Evolutionary conservation across 2,329 filamentous ascomycete species (phyloP), one percentile per base, ranked within the genome.

Genomic region (Metarhizium brunneum): DNA sequence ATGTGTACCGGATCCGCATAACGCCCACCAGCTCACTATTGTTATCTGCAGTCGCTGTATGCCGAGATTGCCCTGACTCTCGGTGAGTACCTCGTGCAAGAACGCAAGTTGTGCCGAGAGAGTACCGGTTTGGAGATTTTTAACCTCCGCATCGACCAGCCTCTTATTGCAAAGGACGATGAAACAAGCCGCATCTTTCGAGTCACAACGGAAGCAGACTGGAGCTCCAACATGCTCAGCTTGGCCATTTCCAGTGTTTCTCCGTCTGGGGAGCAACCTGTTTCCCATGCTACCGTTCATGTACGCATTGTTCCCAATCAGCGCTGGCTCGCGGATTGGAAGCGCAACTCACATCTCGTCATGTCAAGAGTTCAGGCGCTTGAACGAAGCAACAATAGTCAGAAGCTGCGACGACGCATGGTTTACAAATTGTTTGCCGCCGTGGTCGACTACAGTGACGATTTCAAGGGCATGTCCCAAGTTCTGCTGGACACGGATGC

Each of bases 121-220:
- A 74, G 79, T 35, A 74, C 85, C 18, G 82, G 82, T 25, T 73
- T 84, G 61, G 87, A 89, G 60, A 82, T 90, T 25, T 77, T 76
- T 59, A 74, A 84, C 50, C 84, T 90, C 75, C 82, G 86, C 65
- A 84, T 88, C 1, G 78, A 78, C 53, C 88, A 89, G 75, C 57
- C 52, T 2, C 59, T 61, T 10, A 53, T 61, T 11, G 59, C 56
- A 2, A 56, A 71, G 2, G 61, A 62, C 10, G 61, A 66, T 49
- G 63, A 64, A 8, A 59, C 58, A 10, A 57, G 66, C 5, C 71
- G 69, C 54, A 56, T 66, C 16, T 68, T 69, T 56, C 66, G 64
- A 30, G 64, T 71, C 35, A 60, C 61, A 2, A 59, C 59, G 1
- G 65, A 62, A 6, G 73, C 73, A 38, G 76, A 83, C 59, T 71